Percentiles rank a stretch among this genome's conserved stretches.
These are phyloP conservation scores for Kitagawia praeruptora DNA, from an alignment of 129 eudicot species.

Conservation along the genomic window DNA sequence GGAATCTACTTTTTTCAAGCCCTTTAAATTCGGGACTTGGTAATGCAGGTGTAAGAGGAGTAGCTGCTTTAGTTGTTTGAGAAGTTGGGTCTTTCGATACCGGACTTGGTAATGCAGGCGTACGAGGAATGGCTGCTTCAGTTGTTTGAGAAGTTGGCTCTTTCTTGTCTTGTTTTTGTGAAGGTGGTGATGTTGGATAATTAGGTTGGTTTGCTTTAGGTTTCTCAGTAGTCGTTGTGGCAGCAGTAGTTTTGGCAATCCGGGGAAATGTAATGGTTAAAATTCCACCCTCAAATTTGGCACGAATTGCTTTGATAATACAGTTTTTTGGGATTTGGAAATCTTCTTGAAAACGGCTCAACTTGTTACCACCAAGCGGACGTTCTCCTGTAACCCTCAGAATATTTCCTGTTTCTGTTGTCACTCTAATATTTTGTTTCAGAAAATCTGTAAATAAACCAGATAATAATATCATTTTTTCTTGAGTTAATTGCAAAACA, in stretches of 20 bases:
- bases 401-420: conserved; percentile 46
- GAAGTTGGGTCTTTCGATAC: too few species aligned
- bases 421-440: conserved; percentile 44
- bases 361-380: conserved; percentile 46
- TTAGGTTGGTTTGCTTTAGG: background rate
- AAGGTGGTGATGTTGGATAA: background rate
- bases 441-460: conserved; percentile 38
- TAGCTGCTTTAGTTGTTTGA: background rate
- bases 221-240: background rate
- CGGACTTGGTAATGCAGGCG: background rate
- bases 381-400: conserved; percentile 63
- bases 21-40: background rate
- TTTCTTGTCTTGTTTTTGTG: background rate
- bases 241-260: background rate
- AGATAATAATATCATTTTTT: background rate
- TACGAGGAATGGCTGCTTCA: background rate
- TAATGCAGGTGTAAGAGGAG: background rate
- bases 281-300: conserved; percentile 47
- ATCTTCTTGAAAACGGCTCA: conserved; percentile 66
- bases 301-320: conserved; percentile 34
- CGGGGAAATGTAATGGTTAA: conserved; percentile 50
- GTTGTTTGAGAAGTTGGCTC: background rate
- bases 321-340: conserved; percentile 42
- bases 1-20: background rate
- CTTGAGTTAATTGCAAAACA: too few species aligned